Evolutionary conservation across 352 stramenopile species (phyloP).

Genomic region (Thalassiosira hispida): DNA sequence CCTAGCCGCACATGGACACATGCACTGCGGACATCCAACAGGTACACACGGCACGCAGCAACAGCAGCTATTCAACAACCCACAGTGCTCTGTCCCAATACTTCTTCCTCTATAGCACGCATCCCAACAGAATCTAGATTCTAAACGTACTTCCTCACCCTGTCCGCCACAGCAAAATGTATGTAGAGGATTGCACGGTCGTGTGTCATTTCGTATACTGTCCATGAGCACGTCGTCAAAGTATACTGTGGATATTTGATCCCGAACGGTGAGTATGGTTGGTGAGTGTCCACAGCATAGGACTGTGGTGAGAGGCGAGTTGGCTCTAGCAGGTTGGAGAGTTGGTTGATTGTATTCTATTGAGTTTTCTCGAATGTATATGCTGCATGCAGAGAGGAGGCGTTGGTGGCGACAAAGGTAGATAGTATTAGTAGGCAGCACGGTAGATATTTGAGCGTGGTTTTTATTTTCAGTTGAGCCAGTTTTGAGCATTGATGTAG

Average conservation of each 20-base stretch:
- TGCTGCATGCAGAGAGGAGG: constrained; percentile 19
- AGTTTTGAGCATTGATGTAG: no score
- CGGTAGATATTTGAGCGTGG: not conserved
- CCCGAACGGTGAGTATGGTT: constrained; percentile 39
- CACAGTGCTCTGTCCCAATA: not conserved
- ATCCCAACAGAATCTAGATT: constrained; percentile 51
- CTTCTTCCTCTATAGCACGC: constrained; percentile 40
- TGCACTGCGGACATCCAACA: constrained; percentile 43
- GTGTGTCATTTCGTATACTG: constrained; percentile 49
- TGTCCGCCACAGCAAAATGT: constrained; percentile 59
- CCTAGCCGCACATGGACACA: constrained; percentile 43
- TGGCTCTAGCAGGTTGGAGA: constrained; percentile 30
- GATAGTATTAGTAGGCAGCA: no score
- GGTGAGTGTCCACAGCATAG: constrained; percentile 51
- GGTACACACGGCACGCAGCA: constrained; percentile 46
- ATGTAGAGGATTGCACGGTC: constrained; percentile 35
- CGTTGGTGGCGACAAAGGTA: not conserved
- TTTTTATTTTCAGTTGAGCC: no score
- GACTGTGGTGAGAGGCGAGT: constrained; percentile 7
- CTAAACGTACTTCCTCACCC: constrained; percentile 57
- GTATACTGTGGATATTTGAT: constrained; percentile 55
- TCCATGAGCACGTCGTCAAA: constrained; percentile 65
- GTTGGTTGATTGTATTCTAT: constrained; percentile 62
- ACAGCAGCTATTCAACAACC: constrained; percentile 7
- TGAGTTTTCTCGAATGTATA: constrained; percentile 64